Conservation (phyloP, 1,284 basidiomycete species). For the Apiotrichum akiyoshidainum region DNA sequence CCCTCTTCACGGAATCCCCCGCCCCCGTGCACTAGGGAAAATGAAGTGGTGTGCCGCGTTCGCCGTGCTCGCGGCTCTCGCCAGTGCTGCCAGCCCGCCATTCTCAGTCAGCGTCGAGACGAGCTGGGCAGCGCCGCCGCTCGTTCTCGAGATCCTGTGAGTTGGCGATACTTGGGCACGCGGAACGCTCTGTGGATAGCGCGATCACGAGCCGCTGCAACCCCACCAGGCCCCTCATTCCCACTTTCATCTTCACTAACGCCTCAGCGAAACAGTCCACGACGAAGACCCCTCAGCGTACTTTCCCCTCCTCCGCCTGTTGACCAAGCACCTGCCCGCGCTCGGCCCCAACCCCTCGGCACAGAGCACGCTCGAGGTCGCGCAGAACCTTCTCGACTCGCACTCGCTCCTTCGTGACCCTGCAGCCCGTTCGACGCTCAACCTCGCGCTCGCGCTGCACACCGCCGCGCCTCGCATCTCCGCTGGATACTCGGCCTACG, state of each 20-base stretch:
- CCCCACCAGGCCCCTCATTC: background rate
- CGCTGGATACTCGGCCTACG: conserved; percentile 43
- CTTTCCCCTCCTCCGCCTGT: conserved; percentile 64
- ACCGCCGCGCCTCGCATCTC: conserved; percentile 44
- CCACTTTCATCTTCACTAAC: conserved; percentile 13
- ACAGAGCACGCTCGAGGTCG: conserved; percentile 27
- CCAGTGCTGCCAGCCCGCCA: conserved; percentile 57
- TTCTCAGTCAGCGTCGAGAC: conserved; percentile 74
- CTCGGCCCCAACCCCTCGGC: conserved; percentile 18
- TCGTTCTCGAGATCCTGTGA: conserved; percentile 77
- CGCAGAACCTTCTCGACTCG: conserved; percentile 27
- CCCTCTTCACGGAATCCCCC: no score
- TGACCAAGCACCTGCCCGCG: conserved; percentile 55
- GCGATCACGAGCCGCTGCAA: no score
- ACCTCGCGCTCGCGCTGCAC: conserved; percentile 41
- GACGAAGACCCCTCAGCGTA: conserved; percentile 65
- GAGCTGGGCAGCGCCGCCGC: conserved; percentile 72
- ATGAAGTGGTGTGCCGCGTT: conserved; percentile 18
- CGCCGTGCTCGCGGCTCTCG: conserved; percentile 4
- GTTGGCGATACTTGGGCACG: conserved; percentile 37
- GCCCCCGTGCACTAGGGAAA: background rate
- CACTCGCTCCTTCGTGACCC: conserved; percentile 30
- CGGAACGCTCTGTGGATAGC: conserved; percentile 1
- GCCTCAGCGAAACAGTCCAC: conserved; percentile 59
- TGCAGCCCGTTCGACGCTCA: conserved; percentile 53